Base-by-base conservation (phyloP, 2,329 filamentous ascomycete species). In the Sclerotinia trifoliorum region DNA sequence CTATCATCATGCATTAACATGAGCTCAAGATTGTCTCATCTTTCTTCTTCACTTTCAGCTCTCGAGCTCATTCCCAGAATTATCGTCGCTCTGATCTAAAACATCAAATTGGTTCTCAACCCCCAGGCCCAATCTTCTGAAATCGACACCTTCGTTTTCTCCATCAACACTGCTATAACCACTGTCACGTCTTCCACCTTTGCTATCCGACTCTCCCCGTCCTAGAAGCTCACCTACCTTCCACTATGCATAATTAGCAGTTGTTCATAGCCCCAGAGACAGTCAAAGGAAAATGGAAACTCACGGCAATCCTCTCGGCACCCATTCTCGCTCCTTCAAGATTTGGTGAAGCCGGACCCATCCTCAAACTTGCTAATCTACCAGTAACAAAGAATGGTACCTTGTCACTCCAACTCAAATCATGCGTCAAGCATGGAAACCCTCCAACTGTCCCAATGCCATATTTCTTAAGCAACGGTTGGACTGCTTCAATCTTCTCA, bases 301-400 rank as follows among this genome's bases (percentile, higher is more conserved):
- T 68, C 24, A 68, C 66, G 49, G 73, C 71, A 67, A 75, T 86
- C 62, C 91, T 83, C 79, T 94, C 91, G 0, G 91, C 90, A 0
- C 90, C 90, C 35, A 88, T 76, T 71, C 91, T 85, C 3, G 90
- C 90, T 0, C 91, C 91, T 39, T 90, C 90, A 4, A 94, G 80
- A 76, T 94, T 94, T 0, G 86, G 86, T 0, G 89, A 90, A 0
- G 88, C 90, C 15, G 91, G 91, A 0, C 91, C 91, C 0, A 94
- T 79, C 68, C 87, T 83, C 72, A 94, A 77, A 0, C 84, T 86
- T 0, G 89, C 91, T 48, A 94, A 79, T 65, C 87, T 82, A 1
- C 90, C 91, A 0, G 88, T 88, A 68, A 91, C 79, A 74, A 93
- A 94, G 1, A 93, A 78, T 1, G 91, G 91, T 0, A 94, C 85